These are phyloP conservation scores for Aspergillus conjunctus DNA, from an alignment of 495 filamentous ascomycete genomes.

Conservation along the genomic window DNA sequence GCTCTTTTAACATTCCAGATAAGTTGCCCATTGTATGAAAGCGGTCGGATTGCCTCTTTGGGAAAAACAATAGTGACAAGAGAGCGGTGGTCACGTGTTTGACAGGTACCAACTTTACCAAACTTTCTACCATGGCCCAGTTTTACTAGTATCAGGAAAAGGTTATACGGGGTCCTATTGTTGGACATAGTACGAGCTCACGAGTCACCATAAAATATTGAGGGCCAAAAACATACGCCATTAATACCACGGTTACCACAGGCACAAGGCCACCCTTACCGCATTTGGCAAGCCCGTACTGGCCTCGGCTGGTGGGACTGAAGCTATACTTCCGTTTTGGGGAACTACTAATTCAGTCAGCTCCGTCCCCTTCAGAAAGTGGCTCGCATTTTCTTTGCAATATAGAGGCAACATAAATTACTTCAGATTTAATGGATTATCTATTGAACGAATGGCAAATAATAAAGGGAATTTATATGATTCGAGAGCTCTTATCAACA, in stretches of 20 bases:
- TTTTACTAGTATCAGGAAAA: too few relatives aligned
- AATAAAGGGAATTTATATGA: too few relatives aligned
- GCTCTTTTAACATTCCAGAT: not conserved
- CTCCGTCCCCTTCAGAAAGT: not conserved
- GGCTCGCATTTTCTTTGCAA: too few relatives aligned
- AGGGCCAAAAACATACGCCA: not conserved
- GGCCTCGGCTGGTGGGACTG: not conserved
- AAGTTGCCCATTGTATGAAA: not conserved
- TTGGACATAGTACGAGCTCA: not conserved
- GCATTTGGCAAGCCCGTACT: not conserved
- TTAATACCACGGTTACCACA: not conserved
- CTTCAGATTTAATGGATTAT: too few relatives aligned
- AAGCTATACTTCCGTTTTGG: not conserved
- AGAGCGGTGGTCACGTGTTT: not conserved
- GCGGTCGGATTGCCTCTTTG: not conserved
- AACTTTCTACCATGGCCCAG: not conserved
- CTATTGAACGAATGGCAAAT: too few relatives aligned
- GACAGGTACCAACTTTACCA: not conserved
- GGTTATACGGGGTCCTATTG: not conserved
- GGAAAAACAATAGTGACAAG: not conserved
- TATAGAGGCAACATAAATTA: too few relatives aligned
- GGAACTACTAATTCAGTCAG: not conserved
- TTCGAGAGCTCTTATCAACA: too few relatives aligned
- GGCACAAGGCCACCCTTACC: not conserved
- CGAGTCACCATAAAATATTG: too few relatives aligned